A percentile compares a stretch with the other conserved stretches of the same genome.
These are phyloP conservation scores for Monocercomonoides exilis DNA, from an alignment of 78 protist genomes.

Conservation along the genomic window DNA sequence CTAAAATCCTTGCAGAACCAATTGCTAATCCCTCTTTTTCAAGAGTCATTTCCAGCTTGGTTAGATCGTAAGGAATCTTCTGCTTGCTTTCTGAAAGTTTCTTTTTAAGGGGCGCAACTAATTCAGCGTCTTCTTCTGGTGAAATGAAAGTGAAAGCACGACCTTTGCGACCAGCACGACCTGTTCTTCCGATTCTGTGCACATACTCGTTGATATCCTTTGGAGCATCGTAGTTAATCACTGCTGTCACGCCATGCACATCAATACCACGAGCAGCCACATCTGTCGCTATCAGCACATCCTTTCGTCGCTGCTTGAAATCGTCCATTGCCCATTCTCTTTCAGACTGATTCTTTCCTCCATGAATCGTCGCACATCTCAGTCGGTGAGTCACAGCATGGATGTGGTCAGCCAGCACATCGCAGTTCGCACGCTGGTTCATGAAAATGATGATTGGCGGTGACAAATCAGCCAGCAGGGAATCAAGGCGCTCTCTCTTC, in stretches of 20 bases:
- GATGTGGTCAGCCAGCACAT: constrained; percentile 22
- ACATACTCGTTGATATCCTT: constrained; percentile 50
- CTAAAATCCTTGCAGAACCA: too few relatives aligned
- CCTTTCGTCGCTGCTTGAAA: constrained; percentile 28
- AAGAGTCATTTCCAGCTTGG: constrained; percentile 14
- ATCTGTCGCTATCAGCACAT: constrained; percentile 65
- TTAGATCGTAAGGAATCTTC: constrained; percentile 29
- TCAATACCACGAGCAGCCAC: constrained; percentile 73
- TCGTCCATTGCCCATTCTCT: constrained; percentile 51
- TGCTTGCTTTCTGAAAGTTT: constrained; percentile 22
- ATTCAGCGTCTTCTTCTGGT: constrained; percentile 46
- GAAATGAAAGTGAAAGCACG: constrained; percentile 69
- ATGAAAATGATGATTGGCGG: constrained; percentile 74
- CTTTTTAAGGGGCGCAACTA: constrained; percentile 58
- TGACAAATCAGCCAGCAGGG: constrained; percentile 31
- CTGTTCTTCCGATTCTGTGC: constrained; percentile 89
- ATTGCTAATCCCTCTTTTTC: not conserved
- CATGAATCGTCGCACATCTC: constrained; percentile 38
- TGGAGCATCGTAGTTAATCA: constrained; percentile 88
- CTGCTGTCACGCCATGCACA: constrained; percentile 68
- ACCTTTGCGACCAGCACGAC: constrained; percentile 87
- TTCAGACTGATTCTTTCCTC: constrained; percentile 51
- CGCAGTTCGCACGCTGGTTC: constrained; percentile 51
- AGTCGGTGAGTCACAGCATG: not conserved
- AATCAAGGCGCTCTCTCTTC: constrained; percentile 4